A percentile compares a stretch with the other conserved stretches of the same genome.
phyloP scores from a whole-genome alignment of 495 filamentous ascomycete species.

The Umbilicaria muhlenbergii region DNA sequence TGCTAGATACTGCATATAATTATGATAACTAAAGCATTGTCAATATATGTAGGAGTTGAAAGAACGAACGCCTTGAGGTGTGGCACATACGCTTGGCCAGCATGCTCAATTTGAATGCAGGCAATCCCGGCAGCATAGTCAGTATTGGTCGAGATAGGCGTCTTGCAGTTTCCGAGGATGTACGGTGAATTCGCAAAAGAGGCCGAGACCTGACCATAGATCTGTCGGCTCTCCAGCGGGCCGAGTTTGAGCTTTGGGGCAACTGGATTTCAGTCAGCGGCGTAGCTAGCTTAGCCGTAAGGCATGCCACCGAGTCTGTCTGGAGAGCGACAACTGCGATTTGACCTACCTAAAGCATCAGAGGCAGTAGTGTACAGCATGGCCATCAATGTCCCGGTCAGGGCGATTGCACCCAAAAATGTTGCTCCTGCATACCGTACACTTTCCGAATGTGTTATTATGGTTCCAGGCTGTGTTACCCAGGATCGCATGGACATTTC shows the following conservation, averaged over 20 bases:
- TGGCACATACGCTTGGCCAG: constrained; percentile 31
- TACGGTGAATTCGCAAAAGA: constrained; percentile 42
- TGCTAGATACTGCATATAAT: constrained; percentile 9
- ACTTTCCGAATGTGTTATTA: constrained; percentile 50
- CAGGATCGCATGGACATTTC: constrained; percentile 52
- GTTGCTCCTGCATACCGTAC: constrained; percentile 44
- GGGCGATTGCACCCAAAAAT: constrained; percentile 38
- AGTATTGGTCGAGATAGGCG: constrained; percentile 30
- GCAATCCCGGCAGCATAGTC: constrained; percentile 29
- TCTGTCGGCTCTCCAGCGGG: constrained; percentile 19
- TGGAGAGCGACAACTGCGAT: neutral
- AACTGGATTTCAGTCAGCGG: constrained; percentile 19
- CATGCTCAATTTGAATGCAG: constrained; percentile 49
- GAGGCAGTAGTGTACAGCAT: constrained; percentile 63
- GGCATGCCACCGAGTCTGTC: too few relatives aligned
- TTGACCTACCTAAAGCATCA: constrained; percentile 37
- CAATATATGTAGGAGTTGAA: too few relatives aligned
- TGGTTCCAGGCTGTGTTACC: constrained; percentile 46
- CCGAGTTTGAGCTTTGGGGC: constrained; percentile 46
- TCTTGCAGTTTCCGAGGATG: constrained; percentile 35
- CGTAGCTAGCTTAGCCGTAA: too few relatives aligned
- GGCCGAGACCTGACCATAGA: constrained; percentile 41
- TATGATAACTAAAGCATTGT: constrained; percentile 1
- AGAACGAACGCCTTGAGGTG: too few relatives aligned
- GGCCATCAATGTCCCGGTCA: constrained; percentile 43